A percentile compares a stretch with the other conserved stretches of the same genome.
Evolutionary conservation across 2,329 filamentous ascomycete genomes (phyloP).

Genomic region (Ceratocystis albifundus): DNA sequence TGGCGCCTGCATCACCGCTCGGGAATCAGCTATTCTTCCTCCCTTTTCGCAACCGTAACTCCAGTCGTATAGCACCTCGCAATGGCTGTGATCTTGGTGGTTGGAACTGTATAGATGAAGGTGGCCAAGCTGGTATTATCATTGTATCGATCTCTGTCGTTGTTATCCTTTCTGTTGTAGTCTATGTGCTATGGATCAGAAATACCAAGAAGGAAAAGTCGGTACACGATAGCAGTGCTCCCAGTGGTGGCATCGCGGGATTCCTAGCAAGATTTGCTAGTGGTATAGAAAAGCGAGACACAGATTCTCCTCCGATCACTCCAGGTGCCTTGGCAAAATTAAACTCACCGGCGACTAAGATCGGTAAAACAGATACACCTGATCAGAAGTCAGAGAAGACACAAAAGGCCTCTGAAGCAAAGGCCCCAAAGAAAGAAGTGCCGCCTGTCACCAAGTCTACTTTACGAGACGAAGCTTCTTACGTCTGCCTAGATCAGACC

Average conservation of each 20-base stretch:
- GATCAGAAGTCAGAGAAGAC: background rate
- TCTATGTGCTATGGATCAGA: background rate
- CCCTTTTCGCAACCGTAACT: background rate
- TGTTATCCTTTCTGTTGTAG: background rate
- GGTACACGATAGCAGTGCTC: no score
- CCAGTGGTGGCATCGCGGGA: background rate
- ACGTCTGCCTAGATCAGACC: background rate
- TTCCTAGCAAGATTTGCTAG: background rate
- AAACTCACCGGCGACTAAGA: background rate
- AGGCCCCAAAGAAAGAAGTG: background rate
- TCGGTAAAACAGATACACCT: background rate
- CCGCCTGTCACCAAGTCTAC: background rate
- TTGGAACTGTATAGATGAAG: slow-evolving; percentile 16
- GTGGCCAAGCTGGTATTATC: slow-evolving; percentile 14
- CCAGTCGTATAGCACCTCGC: background rate
- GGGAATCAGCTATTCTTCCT: background rate
- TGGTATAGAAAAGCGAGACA: background rate
- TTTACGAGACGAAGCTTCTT: background rate
- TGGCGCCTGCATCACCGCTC: background rate
- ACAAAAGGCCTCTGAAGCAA: background rate
- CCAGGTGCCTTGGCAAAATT: background rate
- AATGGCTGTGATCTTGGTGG: slow-evolving; percentile 18
- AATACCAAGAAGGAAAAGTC: background rate
- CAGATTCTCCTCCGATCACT: background rate
- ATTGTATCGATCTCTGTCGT: slow-evolving; percentile 4